Conservation (phyloP, 2,329 filamentous ascomycete genomes). For the Xylaria sp. region DNA sequence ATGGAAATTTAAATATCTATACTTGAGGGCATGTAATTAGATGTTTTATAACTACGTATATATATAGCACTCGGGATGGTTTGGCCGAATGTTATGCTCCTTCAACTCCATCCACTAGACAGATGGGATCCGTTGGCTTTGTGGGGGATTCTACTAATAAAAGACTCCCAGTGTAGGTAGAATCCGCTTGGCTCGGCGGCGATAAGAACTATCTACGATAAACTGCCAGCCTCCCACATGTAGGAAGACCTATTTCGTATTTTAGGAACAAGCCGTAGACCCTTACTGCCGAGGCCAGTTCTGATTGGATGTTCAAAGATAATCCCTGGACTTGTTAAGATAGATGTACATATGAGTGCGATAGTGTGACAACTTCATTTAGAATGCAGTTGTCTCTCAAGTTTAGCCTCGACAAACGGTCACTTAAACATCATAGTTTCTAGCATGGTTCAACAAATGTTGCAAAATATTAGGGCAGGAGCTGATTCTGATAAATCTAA, state of each 20-base stretch:
- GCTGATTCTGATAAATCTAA: neutral
- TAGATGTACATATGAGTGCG: neutral
- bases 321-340: neutral
- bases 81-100: conserved; percentile 17
- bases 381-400: neutral
- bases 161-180: neutral
- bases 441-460: neutral
- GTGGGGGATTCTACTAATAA: conserved; percentile 10
- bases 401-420: neutral
- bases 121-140: neutral
- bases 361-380: neutral
- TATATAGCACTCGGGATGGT: conserved; percentile 18
- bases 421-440: neutral
- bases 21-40: neutral
- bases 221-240: neutral
- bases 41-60: neutral
- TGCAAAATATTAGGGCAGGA: neutral
- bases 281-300: neutral
- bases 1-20: neutral
- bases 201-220: neutral
- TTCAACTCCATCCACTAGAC: neutral
- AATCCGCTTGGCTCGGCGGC: neutral
- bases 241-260: neutral
- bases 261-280: neutral
- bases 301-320: neutral